phyloP scores from a whole-genome alignment of 2,329 filamentous ascomycete genomes.

The Claviceps purpurea region DNA sequence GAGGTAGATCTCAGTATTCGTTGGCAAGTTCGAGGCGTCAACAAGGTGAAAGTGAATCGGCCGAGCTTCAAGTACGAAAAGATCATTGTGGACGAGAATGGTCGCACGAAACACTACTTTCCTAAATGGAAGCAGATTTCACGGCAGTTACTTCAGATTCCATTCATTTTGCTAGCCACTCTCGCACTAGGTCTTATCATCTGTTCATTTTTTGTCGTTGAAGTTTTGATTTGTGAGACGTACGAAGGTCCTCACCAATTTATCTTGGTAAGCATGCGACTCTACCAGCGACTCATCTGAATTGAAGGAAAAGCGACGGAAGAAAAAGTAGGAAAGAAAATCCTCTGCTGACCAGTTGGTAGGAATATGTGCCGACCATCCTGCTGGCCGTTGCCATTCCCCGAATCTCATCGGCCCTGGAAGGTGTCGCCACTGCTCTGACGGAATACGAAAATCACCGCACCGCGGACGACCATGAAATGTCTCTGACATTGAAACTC shows the following conservation, averaged over 20 bases:
- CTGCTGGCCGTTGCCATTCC: constrained; percentile 55
- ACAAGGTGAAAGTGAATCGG: constrained; percentile 50
- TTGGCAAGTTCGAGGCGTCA: constrained; percentile 60
- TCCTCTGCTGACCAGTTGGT: not conserved
- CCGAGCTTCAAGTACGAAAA: constrained; percentile 52
- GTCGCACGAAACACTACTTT: constrained; percentile 48
- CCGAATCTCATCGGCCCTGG: constrained; percentile 49
- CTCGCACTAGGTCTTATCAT: constrained; percentile 52
- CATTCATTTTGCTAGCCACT: constrained; percentile 49
- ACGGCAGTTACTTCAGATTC: constrained; percentile 55
- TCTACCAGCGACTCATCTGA: not conserved
- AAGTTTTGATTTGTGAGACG: constrained; percentile 62
- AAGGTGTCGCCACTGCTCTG: constrained; percentile 46
- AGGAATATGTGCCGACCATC: constrained; percentile 62
- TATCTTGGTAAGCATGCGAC: constrained; percentile 36
- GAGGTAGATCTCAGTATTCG: constrained; percentile 58
- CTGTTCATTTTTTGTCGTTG: constrained; percentile 55
- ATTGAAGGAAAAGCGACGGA: not conserved
- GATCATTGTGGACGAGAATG: constrained; percentile 47
- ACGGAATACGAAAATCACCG: constrained; percentile 66
- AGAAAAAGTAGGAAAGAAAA: not conserved
- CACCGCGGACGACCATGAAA: constrained; percentile 53
- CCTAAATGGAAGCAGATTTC: constrained; percentile 49
- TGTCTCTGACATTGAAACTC: constrained; percentile 58
- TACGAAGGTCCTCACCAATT: constrained; percentile 57